Base-by-base conservation (phyloP, 352 stramenopile genomes). In the Pythium utonaiense region DNA sequence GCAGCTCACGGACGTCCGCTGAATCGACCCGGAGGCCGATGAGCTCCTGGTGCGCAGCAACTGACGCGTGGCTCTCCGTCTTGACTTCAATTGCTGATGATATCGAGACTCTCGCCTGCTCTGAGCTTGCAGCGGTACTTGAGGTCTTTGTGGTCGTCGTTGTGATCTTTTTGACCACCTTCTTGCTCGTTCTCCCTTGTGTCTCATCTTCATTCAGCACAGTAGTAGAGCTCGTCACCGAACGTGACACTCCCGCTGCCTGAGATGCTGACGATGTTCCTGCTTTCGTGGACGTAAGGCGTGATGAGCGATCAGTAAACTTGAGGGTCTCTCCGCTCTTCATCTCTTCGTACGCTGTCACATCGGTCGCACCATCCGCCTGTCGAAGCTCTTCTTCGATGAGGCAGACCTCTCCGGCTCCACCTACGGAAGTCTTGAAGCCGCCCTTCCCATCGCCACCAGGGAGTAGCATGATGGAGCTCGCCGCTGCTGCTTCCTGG, bases 11-110 rank as follows among this genome's bases (percentile, higher is more conserved):
- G 28, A 76, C 62, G 17, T 60, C 54, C 3, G 56, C 38, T 1
- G 40, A 65, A 22, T 90, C 74, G 27, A 90, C 70, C 0, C 73
- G 53, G 67, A 73, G 86, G 6, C 62, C 57, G 8, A 71, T 61
- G 13, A 90, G 52, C 22, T 83, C 76, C 53, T 83, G 60, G 55
- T 90, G 78, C 41, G 87, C 78, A 73, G 73, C 86, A 41, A 86
- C 64, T 5, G 42, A 61, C 13, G 34, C 52, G 22, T 21, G 34
- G n/a, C 36, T n/a, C 3, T 3, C 27, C 28, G 16, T 41, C 12
- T 24, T 22, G 2, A 16, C 36, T 41, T 16, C 10, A 16, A 9
- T 41, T 9, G 10, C 34, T 44, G 36, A 28, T 14, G 41, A 48
- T 17, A 16, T 34, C 21, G 45, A 30, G 21, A 30, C 17, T n/a